phyloP scores from a whole-genome alignment of 129 eudicot genomes.

The Glebionis coronaria region DNA sequence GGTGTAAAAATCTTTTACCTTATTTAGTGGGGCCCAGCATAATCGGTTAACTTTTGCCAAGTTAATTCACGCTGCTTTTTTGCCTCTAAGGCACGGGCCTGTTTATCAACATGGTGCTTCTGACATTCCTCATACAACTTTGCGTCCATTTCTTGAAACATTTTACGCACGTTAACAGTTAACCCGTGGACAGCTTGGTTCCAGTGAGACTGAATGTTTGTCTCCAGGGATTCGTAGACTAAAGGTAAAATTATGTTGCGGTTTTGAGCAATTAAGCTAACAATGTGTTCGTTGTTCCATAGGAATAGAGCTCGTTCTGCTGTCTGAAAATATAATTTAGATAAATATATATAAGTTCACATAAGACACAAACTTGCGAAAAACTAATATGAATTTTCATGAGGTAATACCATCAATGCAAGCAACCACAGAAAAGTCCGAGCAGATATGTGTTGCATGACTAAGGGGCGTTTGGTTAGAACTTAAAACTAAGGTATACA shows the following conservation, averaged over 20 bases:
- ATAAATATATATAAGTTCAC: not conserved
- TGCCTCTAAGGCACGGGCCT: conserved; percentile 37
- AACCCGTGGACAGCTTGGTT: conserved; percentile 69
- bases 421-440: too few species aligned
- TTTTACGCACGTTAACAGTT: conserved; percentile 67
- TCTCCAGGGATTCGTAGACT: conserved; percentile 67
- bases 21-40: conserved; percentile 13
- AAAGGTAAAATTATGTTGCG: conserved; percentile 55
- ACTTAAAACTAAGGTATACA: too few species aligned
- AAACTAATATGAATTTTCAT: too few species aligned
- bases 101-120: conserved; percentile 53
- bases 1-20: not conserved
- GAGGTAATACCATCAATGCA: too few species aligned
- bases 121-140: conserved; percentile 75
- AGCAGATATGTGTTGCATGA: too few species aligned
- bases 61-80: conserved; percentile 46
- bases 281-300: conserved; percentile 79
- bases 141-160: conserved; percentile 69
- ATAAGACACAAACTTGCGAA: not conserved
- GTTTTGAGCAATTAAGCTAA: conserved; percentile 58
- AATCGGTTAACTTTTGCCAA: conserved; percentile 63
- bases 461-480: too few species aligned
- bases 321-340: conserved; percentile 38
- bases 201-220: conserved; percentile 71
- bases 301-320: conserved; percentile 78